These are phyloP conservation scores for Carex pumila DNA, from an alignment of 176 grass and related monocot genomes.

Conservation along the genomic window DNA sequence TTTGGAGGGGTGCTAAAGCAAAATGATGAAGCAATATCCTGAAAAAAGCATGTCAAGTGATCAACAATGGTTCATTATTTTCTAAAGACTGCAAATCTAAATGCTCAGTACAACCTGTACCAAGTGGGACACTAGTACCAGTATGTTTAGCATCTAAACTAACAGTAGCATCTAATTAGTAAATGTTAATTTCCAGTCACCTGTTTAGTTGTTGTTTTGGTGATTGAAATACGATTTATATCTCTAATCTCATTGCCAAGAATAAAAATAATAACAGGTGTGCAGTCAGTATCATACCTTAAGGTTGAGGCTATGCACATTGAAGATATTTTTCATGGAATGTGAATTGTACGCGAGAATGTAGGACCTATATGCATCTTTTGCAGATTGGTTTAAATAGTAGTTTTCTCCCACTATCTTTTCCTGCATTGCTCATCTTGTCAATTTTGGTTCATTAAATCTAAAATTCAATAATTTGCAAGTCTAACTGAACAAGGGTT, in stretches of 20 bases:
- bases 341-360: conserved; percentile 85
- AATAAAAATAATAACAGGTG: neutral
- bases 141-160: neutral
- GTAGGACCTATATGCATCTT: conserved; percentile 91
- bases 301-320: conserved; percentile 80
- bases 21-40: conserved; percentile 80
- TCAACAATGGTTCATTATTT: neutral
- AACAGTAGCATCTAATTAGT: neutral
- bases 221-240: neutral
- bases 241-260: neutral
- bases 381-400: conserved; percentile 79
- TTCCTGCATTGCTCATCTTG: conserved; percentile 41
- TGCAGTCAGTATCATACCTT: conserved; percentile 45
- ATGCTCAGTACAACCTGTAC: neutral
- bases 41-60: conserved; percentile 10
- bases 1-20: conserved; percentile 78
- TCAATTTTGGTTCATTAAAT: conserved; percentile 22
- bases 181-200: neutral
- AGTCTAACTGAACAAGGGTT: neutral
- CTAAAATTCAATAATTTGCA: neutral
- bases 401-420: conserved; percentile 79
- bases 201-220: neutral
- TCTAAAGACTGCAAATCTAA: neutral
- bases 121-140: neutral
- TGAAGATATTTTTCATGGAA: conserved; percentile 88